These are phyloP conservation scores for Drechslera avenae DNA, from an alignment of 2,329 filamentous ascomycete genomes.

Conservation along the genomic window DNA sequence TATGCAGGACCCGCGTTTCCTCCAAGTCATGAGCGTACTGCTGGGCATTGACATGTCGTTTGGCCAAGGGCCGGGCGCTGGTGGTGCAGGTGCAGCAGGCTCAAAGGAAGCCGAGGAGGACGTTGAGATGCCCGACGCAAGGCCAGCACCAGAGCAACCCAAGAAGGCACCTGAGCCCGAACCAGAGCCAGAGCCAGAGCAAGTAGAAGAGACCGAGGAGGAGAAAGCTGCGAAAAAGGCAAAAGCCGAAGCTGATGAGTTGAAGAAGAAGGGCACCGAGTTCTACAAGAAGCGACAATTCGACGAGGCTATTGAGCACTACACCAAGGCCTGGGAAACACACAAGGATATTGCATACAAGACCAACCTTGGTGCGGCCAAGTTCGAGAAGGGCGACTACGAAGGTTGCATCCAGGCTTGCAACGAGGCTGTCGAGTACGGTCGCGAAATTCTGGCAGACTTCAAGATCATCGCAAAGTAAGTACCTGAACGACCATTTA, in stretches of 20 bases:
- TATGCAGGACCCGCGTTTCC: slow-evolving; percentile 87
- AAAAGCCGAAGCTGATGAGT: slow-evolving; percentile 89
- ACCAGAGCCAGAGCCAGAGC: slow-evolving; percentile 66
- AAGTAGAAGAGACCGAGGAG: slow-evolving; percentile 86
- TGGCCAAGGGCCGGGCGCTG: slow-evolving; percentile 57
- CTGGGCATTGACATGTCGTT: slow-evolving; percentile 93
- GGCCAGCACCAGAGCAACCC: slow-evolving; percentile 60
- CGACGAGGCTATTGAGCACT: slow-evolving; percentile 91
- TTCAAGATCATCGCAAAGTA: slow-evolving; percentile 98
- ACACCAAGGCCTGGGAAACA: slow-evolving; percentile 90
- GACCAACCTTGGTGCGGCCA: slow-evolving; percentile 91
- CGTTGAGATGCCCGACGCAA: slow-evolving; percentile 76
- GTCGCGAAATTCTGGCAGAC: slow-evolving; percentile 86
- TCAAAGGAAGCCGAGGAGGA: slow-evolving; percentile 69
- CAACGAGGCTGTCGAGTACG: slow-evolving; percentile 86
- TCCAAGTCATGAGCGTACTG: slow-evolving; percentile 91
- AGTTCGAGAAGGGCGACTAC: slow-evolving; percentile 96
- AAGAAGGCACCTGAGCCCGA: slow-evolving; percentile 51
- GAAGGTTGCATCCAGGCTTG: slow-evolving; percentile 85
- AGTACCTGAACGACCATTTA: slow-evolving; percentile 16
- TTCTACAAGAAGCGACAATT: slow-evolving; percentile 99
- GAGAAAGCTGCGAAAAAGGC: slow-evolving; percentile 82
- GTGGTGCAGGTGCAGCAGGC: slow-evolving; percentile 45
- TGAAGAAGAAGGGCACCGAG: slow-evolving; percentile 92
- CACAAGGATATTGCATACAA: slow-evolving; percentile 97